These are phyloP conservation scores for Aphanomyces astaci DNA, from an alignment of 352 stramenopile species.

Conservation along the genomic window DNA sequence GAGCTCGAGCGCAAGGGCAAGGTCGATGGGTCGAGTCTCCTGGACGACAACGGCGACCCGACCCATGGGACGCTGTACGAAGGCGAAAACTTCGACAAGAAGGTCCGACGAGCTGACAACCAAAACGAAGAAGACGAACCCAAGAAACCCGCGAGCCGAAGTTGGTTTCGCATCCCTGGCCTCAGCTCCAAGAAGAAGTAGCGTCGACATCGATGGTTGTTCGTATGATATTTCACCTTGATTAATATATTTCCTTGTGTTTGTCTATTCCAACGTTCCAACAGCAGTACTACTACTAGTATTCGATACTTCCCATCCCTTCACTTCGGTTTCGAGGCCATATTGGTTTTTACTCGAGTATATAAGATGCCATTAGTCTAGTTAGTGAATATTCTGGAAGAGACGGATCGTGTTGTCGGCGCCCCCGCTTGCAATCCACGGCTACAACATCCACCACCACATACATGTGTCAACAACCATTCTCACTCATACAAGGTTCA, in stretches of 20 bases:
- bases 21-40: constrained; percentile 70
- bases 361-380: constrained; percentile 6
- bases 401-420: constrained; percentile 93
- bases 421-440: constrained; percentile 91
- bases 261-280: too few species aligned
- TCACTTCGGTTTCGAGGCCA: too few species aligned
- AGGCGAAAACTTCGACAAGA: constrained; percentile 35
- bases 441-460: constrained; percentile 32
- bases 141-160: not conserved
- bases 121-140: constrained; percentile 56
- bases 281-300: too few species aligned
- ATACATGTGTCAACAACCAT: too few species aligned
- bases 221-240: too few species aligned
- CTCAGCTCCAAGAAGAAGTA: constrained; percentile 9
- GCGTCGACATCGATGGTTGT: constrained; percentile 1
- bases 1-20: constrained; percentile 78
- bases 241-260: too few species aligned
- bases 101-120: constrained; percentile 32
- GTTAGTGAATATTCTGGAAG: constrained; percentile 95
- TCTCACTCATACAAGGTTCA: too few species aligned
- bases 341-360: not conserved
- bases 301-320: too few species aligned
- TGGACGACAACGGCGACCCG: constrained; percentile 74
- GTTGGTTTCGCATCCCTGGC: constrained; percentile 17
- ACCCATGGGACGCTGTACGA: constrained; percentile 64